Base-by-base conservation (phyloP, 352 stramenopile species). In the Saprolegnia parasitica region DNA sequence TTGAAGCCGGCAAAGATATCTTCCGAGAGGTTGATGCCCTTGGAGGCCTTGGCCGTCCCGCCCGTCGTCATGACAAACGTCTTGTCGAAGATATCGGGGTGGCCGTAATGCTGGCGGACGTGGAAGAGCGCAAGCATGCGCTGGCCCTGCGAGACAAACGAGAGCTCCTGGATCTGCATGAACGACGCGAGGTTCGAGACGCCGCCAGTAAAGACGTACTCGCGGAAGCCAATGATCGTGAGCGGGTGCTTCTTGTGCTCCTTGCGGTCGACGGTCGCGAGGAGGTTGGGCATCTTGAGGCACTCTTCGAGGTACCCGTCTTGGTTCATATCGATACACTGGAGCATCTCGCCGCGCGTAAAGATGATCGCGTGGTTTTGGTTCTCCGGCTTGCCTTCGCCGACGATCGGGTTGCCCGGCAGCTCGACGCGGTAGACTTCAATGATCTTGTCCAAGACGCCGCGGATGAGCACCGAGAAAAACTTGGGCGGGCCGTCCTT, bases 321-420 rank as follows among this genome's bases (percentile, higher is more conserved):
- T 67, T 72, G 66, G 42, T 72, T 72, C 66, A 67, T 67, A 56
- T 72, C 66, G 29, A 72, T 72, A 8, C 32, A 50, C 46, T 72
- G 66, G 23, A 72, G 56, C 23, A 71, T 40, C n/a, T 72, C 66
- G 46, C 66, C 66, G n/a, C 56, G 54, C 20, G 66, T 70, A 37
- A 72, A 72, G 23, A 72, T 72, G 58, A 72, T 67, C 0, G 66
- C 66, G 58, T 72, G 66, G 58, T 72, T 72, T n/a, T 72, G 66
- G 49, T 72, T 72, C 21, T 71, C 55, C 3, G 56, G 37, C 55
- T 71, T 71, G 40, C 47, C 64, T 66, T 71, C 37, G 18, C 64
- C 64, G 21, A 71, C 15, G 42, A 72, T 71, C 55, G 66, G 66
- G 42, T 72, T 21, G 24, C 66, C 66, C 2, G 66, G 66, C 4